These are phyloP conservation scores for Porcisia hertigi DNA, from an alignment of 208 protist species.

Conservation along the genomic window DNA sequence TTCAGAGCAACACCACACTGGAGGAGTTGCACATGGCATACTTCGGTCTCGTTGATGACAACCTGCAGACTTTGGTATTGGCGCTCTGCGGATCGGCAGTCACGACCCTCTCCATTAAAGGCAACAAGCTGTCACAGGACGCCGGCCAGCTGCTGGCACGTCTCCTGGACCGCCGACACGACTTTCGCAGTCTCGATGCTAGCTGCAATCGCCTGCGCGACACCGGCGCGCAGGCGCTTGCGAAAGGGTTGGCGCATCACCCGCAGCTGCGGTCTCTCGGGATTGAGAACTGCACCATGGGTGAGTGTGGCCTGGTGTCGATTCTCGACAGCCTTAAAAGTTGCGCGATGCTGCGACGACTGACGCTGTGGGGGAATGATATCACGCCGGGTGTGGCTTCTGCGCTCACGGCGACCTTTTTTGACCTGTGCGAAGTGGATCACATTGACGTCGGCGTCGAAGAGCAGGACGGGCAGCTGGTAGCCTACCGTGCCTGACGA, in stretches of 20 bases:
- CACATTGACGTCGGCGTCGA: conserved; percentile 57
- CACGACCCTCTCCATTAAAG: conserved; percentile 42
- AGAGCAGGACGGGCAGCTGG: conserved; percentile 27
- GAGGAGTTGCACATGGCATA: conserved; percentile 46
- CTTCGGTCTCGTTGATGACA: conserved; percentile 56
- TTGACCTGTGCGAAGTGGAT: conserved; percentile 42
- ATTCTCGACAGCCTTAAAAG: conserved; percentile 37
- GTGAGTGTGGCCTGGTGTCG: conserved; percentile 47
- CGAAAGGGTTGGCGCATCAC: conserved; percentile 44
- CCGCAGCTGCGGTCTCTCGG: conserved; percentile 36
- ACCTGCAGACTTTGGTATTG: conserved; percentile 47
- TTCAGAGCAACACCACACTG: conserved; percentile 54
- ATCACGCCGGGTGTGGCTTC: conserved; percentile 42
- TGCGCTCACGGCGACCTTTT: conserved; percentile 46
- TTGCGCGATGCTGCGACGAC: conserved; percentile 37
- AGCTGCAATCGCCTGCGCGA: conserved; percentile 69
- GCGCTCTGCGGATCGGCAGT: conserved; percentile 53
- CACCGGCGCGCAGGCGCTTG: conserved; percentile 48
- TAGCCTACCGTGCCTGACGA: conserved; percentile 21
- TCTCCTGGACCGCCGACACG: conserved; percentile 54
- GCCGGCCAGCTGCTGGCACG: conserved; percentile 48
- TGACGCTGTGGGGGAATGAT: conserved; percentile 80
- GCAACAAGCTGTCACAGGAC: conserved; percentile 76
- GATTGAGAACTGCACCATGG: conserved; percentile 61
- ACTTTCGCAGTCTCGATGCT: conserved; percentile 63